Evolutionary conservation across 345 rosid genomes (phyloP).

Genomic region (Microcos paniculata): DNA sequence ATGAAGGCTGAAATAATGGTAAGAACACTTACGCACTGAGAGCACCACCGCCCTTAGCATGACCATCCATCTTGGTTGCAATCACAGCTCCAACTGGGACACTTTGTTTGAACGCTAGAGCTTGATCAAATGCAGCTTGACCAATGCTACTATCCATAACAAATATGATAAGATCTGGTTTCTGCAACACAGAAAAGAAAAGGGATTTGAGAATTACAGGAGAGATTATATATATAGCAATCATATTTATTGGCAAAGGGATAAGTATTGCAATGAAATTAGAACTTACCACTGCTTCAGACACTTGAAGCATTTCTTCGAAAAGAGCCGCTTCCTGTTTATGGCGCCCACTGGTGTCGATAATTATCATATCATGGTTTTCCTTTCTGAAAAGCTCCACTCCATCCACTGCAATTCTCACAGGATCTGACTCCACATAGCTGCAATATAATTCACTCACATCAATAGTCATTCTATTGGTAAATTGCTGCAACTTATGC

Average conservation of each 20-base stretch:
- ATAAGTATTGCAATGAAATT: not conserved
- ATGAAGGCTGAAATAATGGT: too few relatives aligned
- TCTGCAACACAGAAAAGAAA: conserved; percentile 50
- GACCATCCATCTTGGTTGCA: conserved; percentile 95
- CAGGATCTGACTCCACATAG: conserved; percentile 93
- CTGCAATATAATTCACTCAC: conserved; percentile 29
- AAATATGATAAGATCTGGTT: conserved; percentile 90
- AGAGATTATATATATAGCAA: too few relatives aligned
- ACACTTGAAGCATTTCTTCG: conserved; percentile 98
- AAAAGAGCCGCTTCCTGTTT: conserved; percentile 94
- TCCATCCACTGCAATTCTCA: conserved; percentile 87
- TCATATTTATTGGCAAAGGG: too few relatives aligned
- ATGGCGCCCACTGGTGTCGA: conserved; percentile 95
- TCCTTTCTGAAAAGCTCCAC: conserved; percentile 88
- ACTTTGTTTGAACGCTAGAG: conserved; percentile 89
- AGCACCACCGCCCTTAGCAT: conserved; percentile 98
- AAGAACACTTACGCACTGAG: conserved; percentile 91
- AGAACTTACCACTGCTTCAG: conserved; percentile 80
- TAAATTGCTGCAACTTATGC: too few relatives aligned
- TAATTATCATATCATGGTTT: conserved; percentile 87
- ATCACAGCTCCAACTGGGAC: conserved; percentile 93
- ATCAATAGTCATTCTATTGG: not conserved
- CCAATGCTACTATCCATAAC: conserved; percentile 98
- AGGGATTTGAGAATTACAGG: not conserved
- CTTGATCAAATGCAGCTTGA: conserved; percentile 96